phyloP scores from a whole-genome alignment of 257 asterid genomes.

The Fraxinus excelsior region DNA sequence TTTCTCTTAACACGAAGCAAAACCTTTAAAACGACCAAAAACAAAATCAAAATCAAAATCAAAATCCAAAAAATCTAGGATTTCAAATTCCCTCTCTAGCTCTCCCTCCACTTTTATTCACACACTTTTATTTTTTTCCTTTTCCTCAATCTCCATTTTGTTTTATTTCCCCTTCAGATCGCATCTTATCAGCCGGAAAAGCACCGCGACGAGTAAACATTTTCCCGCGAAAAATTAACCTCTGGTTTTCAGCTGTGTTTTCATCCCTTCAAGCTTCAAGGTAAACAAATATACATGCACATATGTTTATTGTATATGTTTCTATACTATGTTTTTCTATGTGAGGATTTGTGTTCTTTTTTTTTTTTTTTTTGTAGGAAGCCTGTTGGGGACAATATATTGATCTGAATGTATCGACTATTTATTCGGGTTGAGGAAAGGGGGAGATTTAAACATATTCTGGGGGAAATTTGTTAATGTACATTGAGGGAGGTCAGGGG shows the following conservation, averaged over 20 bases:
- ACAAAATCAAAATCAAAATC: slow-evolving; percentile 8
- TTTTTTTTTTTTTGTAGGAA: slow-evolving; percentile 8
- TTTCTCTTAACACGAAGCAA: slow-evolving; percentile 31
- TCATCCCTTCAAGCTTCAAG: slow-evolving; percentile 23
- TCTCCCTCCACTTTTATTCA: slow-evolving; percentile 23
- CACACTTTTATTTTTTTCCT: not conserved
- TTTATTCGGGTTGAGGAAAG: slow-evolving; percentile 30
- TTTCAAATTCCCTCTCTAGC: slow-evolving; percentile 38
- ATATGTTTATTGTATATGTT: not conserved
- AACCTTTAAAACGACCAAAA: too few species aligned
- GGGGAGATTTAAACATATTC: slow-evolving; percentile 20
- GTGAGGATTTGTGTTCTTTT: slow-evolving; percentile 7
- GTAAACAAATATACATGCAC: slow-evolving; percentile 34
- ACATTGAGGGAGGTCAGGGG: slow-evolving; percentile 38
- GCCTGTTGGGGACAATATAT: slow-evolving; percentile 22
- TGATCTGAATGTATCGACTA: slow-evolving; percentile 24
- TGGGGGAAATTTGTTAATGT: slow-evolving; percentile 21
- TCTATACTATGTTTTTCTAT: not conserved
- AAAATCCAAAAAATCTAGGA: slow-evolving; percentile 37
- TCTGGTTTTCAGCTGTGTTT: slow-evolving; percentile 17
- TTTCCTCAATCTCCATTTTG: slow-evolving; percentile 25
- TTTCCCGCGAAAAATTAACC: slow-evolving; percentile 21
- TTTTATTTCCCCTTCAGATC: slow-evolving; percentile 25
- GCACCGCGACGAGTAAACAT: slow-evolving; percentile 13
- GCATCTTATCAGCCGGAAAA: slow-evolving; percentile 25